Conservation (phyloP, 495 filamentous ascomycete genomes). For the Penicillium cataractarum region DNA sequence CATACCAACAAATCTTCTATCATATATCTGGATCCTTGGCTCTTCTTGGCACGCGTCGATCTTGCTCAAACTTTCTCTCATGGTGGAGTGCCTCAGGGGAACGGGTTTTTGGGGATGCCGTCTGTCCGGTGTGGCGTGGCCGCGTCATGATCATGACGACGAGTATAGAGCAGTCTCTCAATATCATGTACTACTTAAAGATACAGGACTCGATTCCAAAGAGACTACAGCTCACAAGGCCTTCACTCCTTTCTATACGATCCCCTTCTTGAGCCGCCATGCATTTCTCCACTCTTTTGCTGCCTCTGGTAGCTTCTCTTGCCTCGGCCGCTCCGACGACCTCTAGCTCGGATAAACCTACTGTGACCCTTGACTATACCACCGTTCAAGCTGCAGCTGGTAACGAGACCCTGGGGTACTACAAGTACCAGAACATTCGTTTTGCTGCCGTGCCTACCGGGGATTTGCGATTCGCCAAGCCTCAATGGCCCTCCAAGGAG, state of each 20-base stretch:
- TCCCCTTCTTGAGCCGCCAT: background rate
- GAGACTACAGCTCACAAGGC: background rate
- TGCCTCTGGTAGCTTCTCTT: slow-evolving; percentile 13
- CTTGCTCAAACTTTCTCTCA: background rate
- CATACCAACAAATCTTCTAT: too few relatives aligned
- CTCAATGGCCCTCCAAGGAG: slow-evolving; percentile 50
- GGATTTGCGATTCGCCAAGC: slow-evolving; percentile 58
- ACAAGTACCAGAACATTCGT: slow-evolving; percentile 53
- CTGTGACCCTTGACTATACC: slow-evolving; percentile 23
- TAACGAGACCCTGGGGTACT: slow-evolving; percentile 25
- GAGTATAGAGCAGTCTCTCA: background rate
- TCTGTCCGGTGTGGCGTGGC: slow-evolving; percentile 9
- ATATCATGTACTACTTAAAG: background rate
- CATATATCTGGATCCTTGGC: background rate
- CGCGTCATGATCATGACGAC: slow-evolving; percentile 8
- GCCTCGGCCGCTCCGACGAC: slow-evolving; percentile 10
- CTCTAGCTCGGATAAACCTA: slow-evolving; percentile 2
- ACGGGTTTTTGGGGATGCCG: background rate
- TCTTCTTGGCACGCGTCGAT: slow-evolving; percentile 7
- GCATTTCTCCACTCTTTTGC: slow-evolving; percentile 11
- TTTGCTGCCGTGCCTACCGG: slow-evolving; percentile 60
- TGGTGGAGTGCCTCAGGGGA: background rate
- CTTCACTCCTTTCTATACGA: background rate
- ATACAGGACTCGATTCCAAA: background rate
- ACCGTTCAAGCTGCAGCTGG: slow-evolving; percentile 21